Base-by-base conservation (phyloP, 2,329 filamentous ascomycete species). In the Diaporthe vexans region DNA sequence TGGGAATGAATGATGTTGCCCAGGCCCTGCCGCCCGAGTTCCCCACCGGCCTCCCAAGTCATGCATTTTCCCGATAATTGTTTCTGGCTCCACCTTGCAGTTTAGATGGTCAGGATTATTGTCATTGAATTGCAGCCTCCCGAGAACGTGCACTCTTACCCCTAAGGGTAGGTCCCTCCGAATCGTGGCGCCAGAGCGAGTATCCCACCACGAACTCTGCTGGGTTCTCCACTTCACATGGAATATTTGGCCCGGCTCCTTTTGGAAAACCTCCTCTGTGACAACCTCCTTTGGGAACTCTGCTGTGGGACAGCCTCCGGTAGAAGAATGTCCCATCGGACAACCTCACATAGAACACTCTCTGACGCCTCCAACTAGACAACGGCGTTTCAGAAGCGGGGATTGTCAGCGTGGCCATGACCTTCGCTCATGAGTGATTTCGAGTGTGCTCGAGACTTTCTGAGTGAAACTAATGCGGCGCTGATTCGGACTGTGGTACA, bases 151-250 rank as follows among this genome's bases (percentile, higher is more conserved):
- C 37, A 33, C 59, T n/a, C 9, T 63, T 63, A 33, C 59, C 48
- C 24, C 17, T 21, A 63, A 33, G 9, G 59, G 59, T 15, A 63
- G 48, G 59, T 63, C 59, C 15, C 59, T 15, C 59, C 59, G 59
- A 63, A 63, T 8, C 9, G 24, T 33, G 33, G 33, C 17, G 35
- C 57, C 37, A 33, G 8, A 13, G 37, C 10, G 40, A 21, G 40
- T 24, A 29, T 29, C 29, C 4, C 29, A 4, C 29, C 29, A 29
- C 29, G 29, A 29, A 4, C 4, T 29, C 29, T 29, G 29, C 29
- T 29, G 29, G 29, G 29, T 2, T 29, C 4, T 29, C 29, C 29
- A 29, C 29, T 29, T 29, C 29, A 29, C 29, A 29, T 29, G 29
- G 4, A 2, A 29, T 29, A 29, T 29, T 29, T 29, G 2, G 2